Evolutionary conservation across 768 basidiomycete species (phyloP), one percentile per base, ranked within the genome.

Genomic region (Suillus spraguei): DNA sequence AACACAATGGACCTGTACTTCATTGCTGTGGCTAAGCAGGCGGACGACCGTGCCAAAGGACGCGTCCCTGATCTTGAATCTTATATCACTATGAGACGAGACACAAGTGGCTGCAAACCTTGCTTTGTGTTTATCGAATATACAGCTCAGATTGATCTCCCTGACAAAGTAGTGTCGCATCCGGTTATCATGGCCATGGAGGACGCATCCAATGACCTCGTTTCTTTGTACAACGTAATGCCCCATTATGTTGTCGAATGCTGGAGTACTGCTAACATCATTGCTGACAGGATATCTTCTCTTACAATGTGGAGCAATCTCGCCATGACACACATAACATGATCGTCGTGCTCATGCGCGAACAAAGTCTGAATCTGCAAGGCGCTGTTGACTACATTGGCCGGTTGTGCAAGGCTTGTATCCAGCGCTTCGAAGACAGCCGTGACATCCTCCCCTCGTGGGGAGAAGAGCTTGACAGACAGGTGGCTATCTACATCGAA

Each of bases 261-360:
- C n/a, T 5, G 44, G 22, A 10, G 24, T 49, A 66, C 10, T 32
- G 38, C 38, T 58, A 10, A 58, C 17, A 74, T 60, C 3, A 16
- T 13, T 59, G 9, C 9, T 17, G 6, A 5, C 2, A 90, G 89
- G 90, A 91, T 65, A 87, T 91, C 41, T 87, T 88, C 70, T 91
- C 89, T 1, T 92, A 88, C 74, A 90, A 91, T 64, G 84, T 85
- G 50, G 90, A 91, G 69, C 90, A 91, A 72, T 83, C 88, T 3
- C 83, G 85, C 16, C 83, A 82, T 11, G 87, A 89, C 65, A 86
- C 85, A 20, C 86, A 89, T 72, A 91, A 92, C 71, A 87, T 91
- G 82, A 82, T 92, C 61, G 77, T 81, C n/a, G 86, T 91, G 59
- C 80, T 90, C 65, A 90, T 88, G 87, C 76, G 80, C 50, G 78